Evolutionary conservation across 2,329 filamentous ascomycete species (phyloP).

Genomic region (Diaporthe vaccinii): DNA sequence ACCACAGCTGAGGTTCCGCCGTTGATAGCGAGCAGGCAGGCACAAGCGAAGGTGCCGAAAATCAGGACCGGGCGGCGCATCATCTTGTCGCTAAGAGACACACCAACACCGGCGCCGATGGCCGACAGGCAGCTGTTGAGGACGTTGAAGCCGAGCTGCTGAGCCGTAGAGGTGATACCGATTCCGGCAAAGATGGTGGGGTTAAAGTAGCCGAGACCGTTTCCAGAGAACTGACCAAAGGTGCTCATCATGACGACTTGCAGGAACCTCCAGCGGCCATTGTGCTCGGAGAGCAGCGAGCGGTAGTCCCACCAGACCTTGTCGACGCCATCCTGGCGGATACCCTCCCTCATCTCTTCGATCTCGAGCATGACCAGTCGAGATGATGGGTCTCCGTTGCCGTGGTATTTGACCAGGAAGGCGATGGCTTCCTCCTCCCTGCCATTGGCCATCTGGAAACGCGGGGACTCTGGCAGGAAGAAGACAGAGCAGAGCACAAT

Average conservation of each 20-base stretch:
- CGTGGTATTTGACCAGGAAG: slow-evolving; percentile 59
- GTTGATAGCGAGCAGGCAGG: slow-evolving; percentile 58
- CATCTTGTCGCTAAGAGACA: slow-evolving; percentile 60
- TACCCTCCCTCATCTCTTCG: slow-evolving; percentile 58
- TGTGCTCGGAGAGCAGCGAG: slow-evolving; percentile 58
- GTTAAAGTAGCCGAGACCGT: slow-evolving; percentile 66
- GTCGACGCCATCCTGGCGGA: slow-evolving; percentile 60
- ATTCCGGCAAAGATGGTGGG: slow-evolving; percentile 60
- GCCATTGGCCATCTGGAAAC: slow-evolving; percentile 58
- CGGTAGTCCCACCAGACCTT: slow-evolving; percentile 64
- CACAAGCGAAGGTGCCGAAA: slow-evolving; percentile 58
- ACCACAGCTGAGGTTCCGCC: slow-evolving; percentile 58
- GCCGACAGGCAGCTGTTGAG: slow-evolving; percentile 61
- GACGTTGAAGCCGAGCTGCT: slow-evolving; percentile 59
- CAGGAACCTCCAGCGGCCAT: slow-evolving; percentile 61
- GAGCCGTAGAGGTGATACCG: slow-evolving; percentile 51
- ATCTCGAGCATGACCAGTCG: slow-evolving; percentile 57
- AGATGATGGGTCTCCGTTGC: slow-evolving; percentile 56
- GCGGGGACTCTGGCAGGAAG: slow-evolving; percentile 58
- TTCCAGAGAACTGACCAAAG: slow-evolving; percentile 65
- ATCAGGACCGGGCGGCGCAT: slow-evolving; percentile 61
- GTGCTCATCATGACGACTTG: slow-evolving; percentile 65
- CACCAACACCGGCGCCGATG: slow-evolving; percentile 59
- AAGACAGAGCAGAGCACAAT: slow-evolving; percentile 54
- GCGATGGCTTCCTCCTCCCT: slow-evolving; percentile 55